Percentiles rank a stretch among this genome's conserved stretches.
Evolutionary conservation across 192 early-diverging fungal species (phyloP).

Genomic region (Gonapodya prolifera): DNA sequence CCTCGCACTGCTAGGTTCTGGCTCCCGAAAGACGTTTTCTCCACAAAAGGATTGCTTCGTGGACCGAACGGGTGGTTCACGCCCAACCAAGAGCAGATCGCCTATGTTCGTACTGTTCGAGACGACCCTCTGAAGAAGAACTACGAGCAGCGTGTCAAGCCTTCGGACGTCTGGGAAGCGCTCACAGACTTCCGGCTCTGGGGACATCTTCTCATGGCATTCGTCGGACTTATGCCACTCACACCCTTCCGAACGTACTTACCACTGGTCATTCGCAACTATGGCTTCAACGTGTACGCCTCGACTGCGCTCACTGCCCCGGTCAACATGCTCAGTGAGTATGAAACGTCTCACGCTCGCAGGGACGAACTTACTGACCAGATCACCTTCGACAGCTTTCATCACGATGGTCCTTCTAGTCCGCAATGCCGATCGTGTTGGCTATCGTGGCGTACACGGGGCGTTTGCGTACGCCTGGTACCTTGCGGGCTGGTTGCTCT

Average conservation of each 20-base stretch:
- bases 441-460: too few relatives aligned
- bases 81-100: slow-evolving; percentile 37
- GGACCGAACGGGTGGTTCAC: slow-evolving; percentile 28
- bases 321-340: too few relatives aligned
- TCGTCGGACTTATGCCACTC: slow-evolving; percentile 16
- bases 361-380: too few relatives aligned
- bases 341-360: too few relatives aligned
- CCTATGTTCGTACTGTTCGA: slow-evolving; percentile 37
- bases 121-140: slow-evolving; percentile 42
- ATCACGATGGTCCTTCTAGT: too few relatives aligned
- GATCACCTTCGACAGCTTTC: too few relatives aligned
- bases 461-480: too few relatives aligned
- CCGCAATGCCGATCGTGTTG: too few relatives aligned
- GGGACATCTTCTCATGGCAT: slow-evolving; percentile 28
- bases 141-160: slow-evolving; percentile 20
- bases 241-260: slow-evolving; percentile 5
- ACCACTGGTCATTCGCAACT: slow-evolving; percentile 3
- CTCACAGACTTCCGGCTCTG: slow-evolving; percentile 16
- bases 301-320: too few relatives aligned
- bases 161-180: slow-evolving; percentile 18
- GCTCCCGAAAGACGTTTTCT: neutral
- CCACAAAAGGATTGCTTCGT: too few relatives aligned
- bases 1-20: neutral
- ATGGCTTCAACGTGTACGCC: slow-evolving; percentile 8
- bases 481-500: too few relatives aligned